Evolutionary conservation across 306 rosid genomes (phyloP).

Genomic region (Cicer arietinum): DNA sequence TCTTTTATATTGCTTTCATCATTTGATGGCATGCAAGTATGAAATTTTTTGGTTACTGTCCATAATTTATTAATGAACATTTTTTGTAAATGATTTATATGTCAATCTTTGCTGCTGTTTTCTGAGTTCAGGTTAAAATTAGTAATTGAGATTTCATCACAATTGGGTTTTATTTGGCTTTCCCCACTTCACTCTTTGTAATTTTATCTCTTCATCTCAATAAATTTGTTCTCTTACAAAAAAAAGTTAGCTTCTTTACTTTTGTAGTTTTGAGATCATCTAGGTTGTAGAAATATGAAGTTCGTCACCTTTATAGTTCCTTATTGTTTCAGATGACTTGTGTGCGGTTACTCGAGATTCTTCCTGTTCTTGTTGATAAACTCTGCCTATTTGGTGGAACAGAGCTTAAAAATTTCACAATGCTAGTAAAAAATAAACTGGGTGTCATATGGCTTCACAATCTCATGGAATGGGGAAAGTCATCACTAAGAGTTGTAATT

Average conservation of each 20-base stretch:
- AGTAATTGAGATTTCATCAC: slow-evolving; percentile 36
- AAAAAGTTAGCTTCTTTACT: slow-evolving; percentile 21
- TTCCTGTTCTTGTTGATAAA: slow-evolving; percentile 74
- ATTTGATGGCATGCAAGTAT: slow-evolving; percentile 33
- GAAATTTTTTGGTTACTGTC: slow-evolving; percentile 8
- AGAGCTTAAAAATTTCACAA: slow-evolving; percentile 48
- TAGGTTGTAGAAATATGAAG: slow-evolving; percentile 42
- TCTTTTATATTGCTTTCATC: slow-evolving; percentile 22
- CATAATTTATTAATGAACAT: slow-evolving; percentile 28
- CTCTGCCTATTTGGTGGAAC: slow-evolving; percentile 46
- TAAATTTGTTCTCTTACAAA: slow-evolving; percentile 8
- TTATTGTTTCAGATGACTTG: slow-evolving; percentile 89
- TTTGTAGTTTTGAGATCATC: slow-evolving; percentile 33
- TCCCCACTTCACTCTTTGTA: neutral
- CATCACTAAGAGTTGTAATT: slow-evolving; percentile 79
- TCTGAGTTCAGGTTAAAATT: slow-evolving; percentile 25
- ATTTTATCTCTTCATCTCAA: slow-evolving; percentile 1
- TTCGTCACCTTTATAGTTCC: slow-evolving; percentile 47
- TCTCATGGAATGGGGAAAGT: slow-evolving; percentile 92
- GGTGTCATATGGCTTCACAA: slow-evolving; percentile 80
- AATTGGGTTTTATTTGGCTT: slow-evolving; percentile 33
- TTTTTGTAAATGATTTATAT: slow-evolving; percentile 26
- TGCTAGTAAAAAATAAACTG: slow-evolving; percentile 46
- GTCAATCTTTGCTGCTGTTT: slow-evolving; percentile 22
- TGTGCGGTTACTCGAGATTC: slow-evolving; percentile 89